Evolutionary conservation across 768 basidiomycete genomes (phyloP), one percentile per base, ranked within the genome.

Genomic region (Naganishia onofrii): DNA sequence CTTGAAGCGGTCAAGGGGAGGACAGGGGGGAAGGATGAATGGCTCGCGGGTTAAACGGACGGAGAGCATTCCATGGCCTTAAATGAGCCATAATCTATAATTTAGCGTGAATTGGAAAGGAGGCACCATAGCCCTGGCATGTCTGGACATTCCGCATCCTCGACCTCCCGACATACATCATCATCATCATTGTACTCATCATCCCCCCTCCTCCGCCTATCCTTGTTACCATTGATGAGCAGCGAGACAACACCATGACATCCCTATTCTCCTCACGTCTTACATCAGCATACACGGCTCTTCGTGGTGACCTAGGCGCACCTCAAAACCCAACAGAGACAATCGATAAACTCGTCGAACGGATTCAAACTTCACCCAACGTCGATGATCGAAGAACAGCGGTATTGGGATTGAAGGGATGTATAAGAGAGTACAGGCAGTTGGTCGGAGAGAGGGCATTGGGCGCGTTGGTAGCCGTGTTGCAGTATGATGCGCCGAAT

Each of bases 301-400:
- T 82, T 21, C 73, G 78, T 51, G 81, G 79, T 2, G 80, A 80
- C 71, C 71, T 80, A 8, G 81, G 78, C 34, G 77, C 88, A 13
- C 94, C 95, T 79, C 71, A 72, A 36, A 90, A 89, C 0, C 85
- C 93, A 1, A 82, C 85, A 28, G 93, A 95, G 69, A 93, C 92
- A 26, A 93, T 98, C 76, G 86, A 87, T 32, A 88, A 89, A 74
- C 88, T 98, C 73, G 90, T 89, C 73, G 93, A 96, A 79, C 84
- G 93, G 34, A 87, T 99, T 26, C 90, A 92, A 23, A 92, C 93
- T n/a, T 88, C 90, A 3, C 89, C 91, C 0, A 87, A 91, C 29
- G 87, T 94, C 19, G 90, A 93, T 34, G 96, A 98, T 82, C 85
- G 96, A 75, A 86, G 92, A 69, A 95, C 95, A 31, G 90, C 95